Evolutionary conservation across 495 filamentous ascomycete genomes (phyloP), one percentile per base, ranked within the genome.

Genomic region (Aspergillus mulundensis): DNA sequence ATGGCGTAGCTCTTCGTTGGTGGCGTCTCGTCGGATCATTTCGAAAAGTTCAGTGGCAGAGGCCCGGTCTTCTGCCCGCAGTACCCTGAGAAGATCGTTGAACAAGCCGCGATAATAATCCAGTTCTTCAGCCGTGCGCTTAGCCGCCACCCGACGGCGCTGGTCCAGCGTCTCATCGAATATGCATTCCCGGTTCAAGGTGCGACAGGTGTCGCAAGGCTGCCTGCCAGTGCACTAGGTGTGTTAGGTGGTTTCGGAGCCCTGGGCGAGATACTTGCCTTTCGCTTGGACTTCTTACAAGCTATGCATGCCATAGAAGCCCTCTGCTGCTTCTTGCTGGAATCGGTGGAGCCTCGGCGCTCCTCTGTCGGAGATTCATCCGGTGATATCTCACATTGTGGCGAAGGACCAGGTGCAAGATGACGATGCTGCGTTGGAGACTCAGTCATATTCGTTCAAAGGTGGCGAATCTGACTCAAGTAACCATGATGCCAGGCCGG

Each of bases 121-220:
- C 8, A 78, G 64, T 50, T 78, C 72, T 48, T 76, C 71, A 0
- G 73, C 72, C 1, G 75, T 78, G 10, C 72, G 71, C 58, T 77
- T 78, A 1, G 75, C 75, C 2, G 75, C 75, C n/a, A 78, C 71
- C 18, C 75, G 70, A n/a, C 75, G 72, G 8, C 75, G 69, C 47
- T 77, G 73, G 50, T 78, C 75, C 30, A 77, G 65, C 1, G 72
- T 73, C 65, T 78, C 73, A 52, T 78, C 75, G 57, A 78, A 78
- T 20, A 77, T 63, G 52, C 75, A 78, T 23, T 69, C 64, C 16
- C 74, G 56, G 20, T 66, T 63, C 52, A 74, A 74, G 40, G 71
- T 56, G 20, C 68, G 66, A 59, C 75, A 78, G 51, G 75, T 78
- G 15, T 70, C 65, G 45, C 75, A 78, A 1, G 73, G 73, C 19